A percentile compares a stretch with the other conserved stretches of the same genome.
Conservation (phyloP, 305 asterid species). For the Galium porrigens region DNA sequence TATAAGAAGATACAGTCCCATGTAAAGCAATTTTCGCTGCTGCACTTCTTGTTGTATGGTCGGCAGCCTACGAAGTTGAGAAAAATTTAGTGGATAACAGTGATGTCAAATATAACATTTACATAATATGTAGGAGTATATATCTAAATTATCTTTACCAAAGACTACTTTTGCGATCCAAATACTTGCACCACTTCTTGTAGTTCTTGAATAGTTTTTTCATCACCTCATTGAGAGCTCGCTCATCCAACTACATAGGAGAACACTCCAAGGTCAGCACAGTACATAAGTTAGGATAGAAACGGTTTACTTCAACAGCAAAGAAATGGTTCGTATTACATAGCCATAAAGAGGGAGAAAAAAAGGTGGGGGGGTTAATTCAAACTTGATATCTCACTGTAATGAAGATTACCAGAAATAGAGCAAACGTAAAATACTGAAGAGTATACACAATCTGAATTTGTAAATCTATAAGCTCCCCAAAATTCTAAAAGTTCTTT, state of each 20-base stretch:
- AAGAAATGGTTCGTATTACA: constrained; percentile 2
- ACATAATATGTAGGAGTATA: background rate
- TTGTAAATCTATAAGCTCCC: background rate
- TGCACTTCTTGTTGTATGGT: constrained; percentile 96
- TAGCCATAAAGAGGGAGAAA: background rate
- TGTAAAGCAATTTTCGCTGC: constrained; percentile 76
- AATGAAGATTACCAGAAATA: background rate
- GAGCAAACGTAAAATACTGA: background rate
- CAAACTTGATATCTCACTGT: background rate
- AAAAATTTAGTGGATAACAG: background rate
- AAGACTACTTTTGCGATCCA: constrained; percentile 88
- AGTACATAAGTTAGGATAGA: background rate
- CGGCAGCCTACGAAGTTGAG: constrained; percentile 50
- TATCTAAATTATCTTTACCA: constrained; percentile 34
- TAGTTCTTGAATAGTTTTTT: constrained; percentile 92
- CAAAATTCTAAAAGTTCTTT: background rate
- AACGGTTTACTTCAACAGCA: background rate
- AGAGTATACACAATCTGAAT: background rate
- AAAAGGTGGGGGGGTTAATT: background rate
- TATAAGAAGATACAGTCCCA: constrained; percentile 90
- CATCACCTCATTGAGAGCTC: constrained; percentile 92
- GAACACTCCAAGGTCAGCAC: background rate
- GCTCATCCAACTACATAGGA: constrained; percentile 67
- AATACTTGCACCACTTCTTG: constrained; percentile 98
- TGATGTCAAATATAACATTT: background rate